Conservation (phyloP, 2,329 filamentous ascomycete genomes). For the Xylariaceae sp. region DNA sequence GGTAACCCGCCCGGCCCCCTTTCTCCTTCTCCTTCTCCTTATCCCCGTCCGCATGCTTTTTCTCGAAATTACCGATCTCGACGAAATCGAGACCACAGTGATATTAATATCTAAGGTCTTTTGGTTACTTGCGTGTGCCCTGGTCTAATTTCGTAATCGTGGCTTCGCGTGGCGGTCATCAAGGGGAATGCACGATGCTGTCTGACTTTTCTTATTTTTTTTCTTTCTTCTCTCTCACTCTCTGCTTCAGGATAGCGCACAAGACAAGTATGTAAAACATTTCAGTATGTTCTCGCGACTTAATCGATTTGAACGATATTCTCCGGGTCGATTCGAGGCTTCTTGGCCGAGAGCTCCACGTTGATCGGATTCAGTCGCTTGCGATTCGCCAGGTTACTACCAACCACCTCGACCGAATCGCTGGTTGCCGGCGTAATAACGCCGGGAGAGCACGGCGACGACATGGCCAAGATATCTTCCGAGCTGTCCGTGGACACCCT, state of each 20-base stretch:
- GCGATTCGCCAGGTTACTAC: constrained; percentile 13
- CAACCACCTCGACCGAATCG: constrained; percentile 13
- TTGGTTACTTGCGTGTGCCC: neutral
- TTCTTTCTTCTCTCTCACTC: no score
- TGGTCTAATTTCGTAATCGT: neutral
- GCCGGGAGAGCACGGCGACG: constrained; percentile 2
- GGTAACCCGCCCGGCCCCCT: no score
- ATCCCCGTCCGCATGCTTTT: neutral
- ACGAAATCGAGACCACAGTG: neutral
- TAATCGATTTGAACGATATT: neutral
- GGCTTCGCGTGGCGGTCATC: neutral
- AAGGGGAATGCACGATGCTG: neutral
- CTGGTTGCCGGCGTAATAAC: constrained; percentile 23
- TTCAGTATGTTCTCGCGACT: neutral
- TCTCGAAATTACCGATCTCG: neutral
- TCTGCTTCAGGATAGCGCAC: neutral
- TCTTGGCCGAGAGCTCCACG: constrained; percentile 20
- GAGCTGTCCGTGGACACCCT: neutral
- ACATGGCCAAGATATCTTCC: constrained; percentile 2
- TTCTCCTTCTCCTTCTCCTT: no score
- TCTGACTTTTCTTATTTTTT: neutral
- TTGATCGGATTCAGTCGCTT: constrained; percentile 17
- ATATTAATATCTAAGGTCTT: neutral
- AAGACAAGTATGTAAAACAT: neutral
- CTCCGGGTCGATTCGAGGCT: neutral